Percentiles rank a stretch among this genome's conserved stretches.
Conservation (phyloP, 148 eudicot species). For the Rhododendron simsii region DNA sequence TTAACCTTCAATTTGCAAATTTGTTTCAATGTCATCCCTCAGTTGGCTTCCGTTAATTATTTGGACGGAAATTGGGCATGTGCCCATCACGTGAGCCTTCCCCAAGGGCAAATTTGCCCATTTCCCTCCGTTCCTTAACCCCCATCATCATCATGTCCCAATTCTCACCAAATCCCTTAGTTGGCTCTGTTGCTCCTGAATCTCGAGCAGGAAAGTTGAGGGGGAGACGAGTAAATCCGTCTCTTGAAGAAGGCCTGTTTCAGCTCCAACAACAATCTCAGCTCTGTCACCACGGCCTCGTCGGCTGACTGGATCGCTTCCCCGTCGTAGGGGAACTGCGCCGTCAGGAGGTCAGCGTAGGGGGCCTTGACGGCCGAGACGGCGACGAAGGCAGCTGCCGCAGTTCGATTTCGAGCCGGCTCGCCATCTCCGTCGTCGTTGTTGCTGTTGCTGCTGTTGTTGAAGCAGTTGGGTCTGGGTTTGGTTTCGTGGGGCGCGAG, state of each 20-base stretch:
- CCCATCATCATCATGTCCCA: too few species aligned
- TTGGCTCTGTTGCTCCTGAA: conserved; percentile 78
- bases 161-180: too few species aligned
- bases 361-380: conserved; percentile 67
- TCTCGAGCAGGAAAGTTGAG: conserved; percentile 67
- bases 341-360: conserved; percentile 78
- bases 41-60: too few species aligned
- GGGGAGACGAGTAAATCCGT: conserved; percentile 59
- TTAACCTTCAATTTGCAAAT: too few species aligned
- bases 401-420: conserved; percentile 20
- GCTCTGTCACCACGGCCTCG: conserved; percentile 51
- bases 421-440: neutral
- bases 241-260: conserved; percentile 48
- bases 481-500: conserved; percentile 26
- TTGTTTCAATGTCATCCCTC: too few species aligned
- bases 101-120: too few species aligned
- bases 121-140: too few species aligned
- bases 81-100: too few species aligned
- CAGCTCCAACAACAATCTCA: conserved; percentile 53
- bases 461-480: conserved; percentile 6
- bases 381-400: conserved; percentile 56
- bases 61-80: too few species aligned
- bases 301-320: conserved; percentile 63
- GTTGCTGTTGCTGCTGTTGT: neutral
- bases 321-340: conserved; percentile 66